A percentile compares a stretch with the other conserved stretches of the same genome.
Evolutionary conservation across 176 grass and related monocot genomes (phyloP).

Genomic region (Zoysia japonica): DNA sequence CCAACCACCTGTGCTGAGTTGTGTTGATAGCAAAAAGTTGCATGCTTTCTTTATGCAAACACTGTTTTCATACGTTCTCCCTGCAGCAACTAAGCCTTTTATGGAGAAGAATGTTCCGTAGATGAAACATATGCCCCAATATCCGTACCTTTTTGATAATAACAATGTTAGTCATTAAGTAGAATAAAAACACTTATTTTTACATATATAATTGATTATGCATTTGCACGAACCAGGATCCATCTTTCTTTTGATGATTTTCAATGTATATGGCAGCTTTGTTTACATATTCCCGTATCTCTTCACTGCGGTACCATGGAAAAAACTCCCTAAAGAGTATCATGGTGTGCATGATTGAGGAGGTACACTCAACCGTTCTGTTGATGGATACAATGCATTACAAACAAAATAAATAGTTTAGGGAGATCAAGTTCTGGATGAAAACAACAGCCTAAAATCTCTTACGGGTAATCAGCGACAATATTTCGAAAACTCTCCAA

Average conservation of each 20-base stretch:
- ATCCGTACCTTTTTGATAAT: constrained; percentile 22
- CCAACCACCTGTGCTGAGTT: constrained; percentile 29
- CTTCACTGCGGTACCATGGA: neutral
- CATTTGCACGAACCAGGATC: constrained; percentile 16
- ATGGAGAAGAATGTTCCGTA: constrained; percentile 3
- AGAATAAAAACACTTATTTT: neutral
- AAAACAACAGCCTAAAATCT: neutral
- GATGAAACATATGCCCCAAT: constrained; percentile 34
- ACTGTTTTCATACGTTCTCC: constrained; percentile 18
- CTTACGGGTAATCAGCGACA: constrained; percentile 14
- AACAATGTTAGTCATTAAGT: neutral
- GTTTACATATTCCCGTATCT: neutral
- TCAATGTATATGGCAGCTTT: constrained; percentile 24
- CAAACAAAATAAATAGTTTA: too few species aligned
- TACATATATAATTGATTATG: neutral
- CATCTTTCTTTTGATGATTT: constrained; percentile 10
- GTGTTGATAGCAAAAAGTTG: constrained; percentile 22
- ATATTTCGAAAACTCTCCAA: constrained; percentile 27
- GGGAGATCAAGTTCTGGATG: neutral
- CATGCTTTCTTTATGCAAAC: constrained; percentile 28
- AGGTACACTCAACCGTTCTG: constrained; percentile 31
- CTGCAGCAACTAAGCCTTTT: constrained; percentile 18
- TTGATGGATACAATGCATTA: neutral
- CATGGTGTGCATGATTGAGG: neutral
- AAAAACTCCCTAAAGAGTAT: neutral